Percentiles rank a stretch among this genome's conserved stretches.
Evolutionary conservation across 169 alveolate genomes (phyloP).

Genomic region (Plasmodium fragile): DNA sequence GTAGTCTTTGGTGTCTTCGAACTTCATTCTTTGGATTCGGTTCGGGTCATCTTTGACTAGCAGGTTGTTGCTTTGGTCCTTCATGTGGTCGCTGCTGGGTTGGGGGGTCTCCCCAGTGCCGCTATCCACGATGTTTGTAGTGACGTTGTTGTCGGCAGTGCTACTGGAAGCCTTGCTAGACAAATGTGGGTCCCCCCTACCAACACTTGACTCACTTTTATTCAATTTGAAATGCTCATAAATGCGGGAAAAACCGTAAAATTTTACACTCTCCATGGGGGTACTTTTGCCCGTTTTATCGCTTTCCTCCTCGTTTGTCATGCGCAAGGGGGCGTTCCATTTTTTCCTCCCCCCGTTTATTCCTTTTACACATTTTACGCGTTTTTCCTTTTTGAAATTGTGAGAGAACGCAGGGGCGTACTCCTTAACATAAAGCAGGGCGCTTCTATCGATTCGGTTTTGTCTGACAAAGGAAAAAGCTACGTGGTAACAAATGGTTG

Average conservation of each 20-base stretch:
- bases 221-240: conserved; percentile 40
- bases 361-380: background rate
- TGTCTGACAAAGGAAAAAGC: conserved; percentile 22
- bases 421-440: conserved; percentile 20
- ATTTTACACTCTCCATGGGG: conserved; percentile 35
- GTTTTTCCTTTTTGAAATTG: conserved; percentile 25
- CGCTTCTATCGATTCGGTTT: background rate
- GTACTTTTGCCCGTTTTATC: background rate
- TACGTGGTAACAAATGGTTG: conserved; percentile 18
- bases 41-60: conserved; percentile 71
- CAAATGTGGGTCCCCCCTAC: background rate
- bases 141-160: background rate
- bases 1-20: conserved; percentile 49
- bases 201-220: background rate
- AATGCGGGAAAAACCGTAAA: conserved; percentile 44
- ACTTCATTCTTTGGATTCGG: conserved; percentile 47
- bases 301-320: conserved; percentile 1
- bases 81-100: conserved; percentile 18
- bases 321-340: conserved; percentile 18
- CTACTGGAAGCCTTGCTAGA: background rate
- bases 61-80: conserved; percentile 12
- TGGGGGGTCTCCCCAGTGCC: background rate
- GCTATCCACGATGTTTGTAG: background rate
- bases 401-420: background rate
- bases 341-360: conserved; percentile 4